Conservation (phyloP, 495 filamentous ascomycete genomes). For the Lasiosphaeria miniovina region DNA sequence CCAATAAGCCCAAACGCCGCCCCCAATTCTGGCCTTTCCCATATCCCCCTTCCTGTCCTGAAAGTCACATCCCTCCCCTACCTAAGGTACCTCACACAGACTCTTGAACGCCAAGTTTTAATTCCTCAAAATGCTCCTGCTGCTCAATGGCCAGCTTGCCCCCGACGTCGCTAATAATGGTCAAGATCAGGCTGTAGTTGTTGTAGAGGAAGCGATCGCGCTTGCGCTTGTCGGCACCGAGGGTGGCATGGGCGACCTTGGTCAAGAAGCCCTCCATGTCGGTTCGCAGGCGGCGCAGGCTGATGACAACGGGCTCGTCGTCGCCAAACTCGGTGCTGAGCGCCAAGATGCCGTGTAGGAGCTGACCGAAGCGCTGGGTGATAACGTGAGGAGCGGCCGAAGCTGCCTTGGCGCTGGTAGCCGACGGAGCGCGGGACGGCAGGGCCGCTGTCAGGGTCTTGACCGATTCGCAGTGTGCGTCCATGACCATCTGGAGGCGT, state of each 20-base stretch:
- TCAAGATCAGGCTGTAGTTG: conserved; percentile 88
- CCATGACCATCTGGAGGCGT: conserved; percentile 89
- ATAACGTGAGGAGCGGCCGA: conserved; percentile 87
- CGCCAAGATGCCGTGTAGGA: conserved; percentile 77
- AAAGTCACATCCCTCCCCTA: background rate
- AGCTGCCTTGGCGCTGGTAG: conserved; percentile 57
- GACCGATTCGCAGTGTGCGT: conserved; percentile 84
- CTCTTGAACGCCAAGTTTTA: conserved; percentile 52
- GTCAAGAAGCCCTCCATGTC: conserved; percentile 78
- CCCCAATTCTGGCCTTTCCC: background rate
- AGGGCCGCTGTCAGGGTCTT: conserved; percentile 55
- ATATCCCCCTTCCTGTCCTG: background rate
- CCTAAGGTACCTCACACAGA: conserved; percentile 19
- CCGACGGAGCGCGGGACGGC: conserved; percentile 44
- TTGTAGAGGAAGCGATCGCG: conserved; percentile 86
- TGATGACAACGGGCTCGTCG: conserved; percentile 84
- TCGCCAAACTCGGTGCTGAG: conserved; percentile 85
- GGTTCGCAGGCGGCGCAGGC: conserved; percentile 66
- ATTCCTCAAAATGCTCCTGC: conserved; percentile 61
- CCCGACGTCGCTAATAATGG: conserved; percentile 81
- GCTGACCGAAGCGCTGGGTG: conserved; percentile 88
- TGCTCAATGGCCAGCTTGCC: conserved; percentile 77
- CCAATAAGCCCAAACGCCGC: background rate
- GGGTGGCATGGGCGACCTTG: conserved; percentile 57
- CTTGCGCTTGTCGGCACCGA: conserved; percentile 69